Percentiles rank a stretch among this genome's conserved stretches.
Evolutionary conservation across 1,284 basidiomycete genomes (phyloP).

Genomic region (Heliocybe sulcata): DNA sequence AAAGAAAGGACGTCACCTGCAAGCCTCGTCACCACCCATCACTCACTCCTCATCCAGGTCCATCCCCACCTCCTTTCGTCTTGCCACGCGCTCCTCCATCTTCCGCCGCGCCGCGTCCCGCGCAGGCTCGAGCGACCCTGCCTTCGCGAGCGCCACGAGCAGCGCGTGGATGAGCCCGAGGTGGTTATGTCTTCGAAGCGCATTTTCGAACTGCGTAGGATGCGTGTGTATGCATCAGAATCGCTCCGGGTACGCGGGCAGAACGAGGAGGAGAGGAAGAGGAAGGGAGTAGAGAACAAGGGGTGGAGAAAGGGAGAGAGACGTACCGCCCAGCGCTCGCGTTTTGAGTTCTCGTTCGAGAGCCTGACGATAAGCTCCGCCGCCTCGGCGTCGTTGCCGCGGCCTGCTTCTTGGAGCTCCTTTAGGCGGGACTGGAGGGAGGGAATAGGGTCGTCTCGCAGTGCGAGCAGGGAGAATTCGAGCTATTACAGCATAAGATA

Average conservation of each 20-base stretch:
- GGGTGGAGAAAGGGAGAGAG: constrained; percentile 1
- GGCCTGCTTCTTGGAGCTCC: constrained; percentile 31
- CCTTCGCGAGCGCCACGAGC: constrained; percentile 60
- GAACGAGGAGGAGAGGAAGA: too few relatives aligned
- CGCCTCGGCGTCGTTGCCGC: constrained; percentile 35
- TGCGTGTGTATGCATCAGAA: too few relatives aligned
- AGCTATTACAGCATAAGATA: constrained; percentile 38
- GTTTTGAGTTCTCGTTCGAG: constrained; percentile 71
- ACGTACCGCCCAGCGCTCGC: constrained; percentile 75
- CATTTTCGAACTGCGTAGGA: constrained; percentile 66
- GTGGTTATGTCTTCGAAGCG: constrained; percentile 76
- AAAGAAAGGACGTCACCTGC: not conserved
- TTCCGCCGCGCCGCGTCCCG: constrained; percentile 22
- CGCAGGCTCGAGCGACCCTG: constrained; percentile 33
- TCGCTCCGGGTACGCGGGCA: too few relatives aligned
- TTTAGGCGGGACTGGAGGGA: constrained; percentile 52
- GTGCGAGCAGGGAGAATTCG: constrained; percentile 85
- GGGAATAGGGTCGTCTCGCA: constrained; percentile 76
- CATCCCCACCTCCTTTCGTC: constrained; percentile 1
- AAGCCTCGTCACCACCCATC: not conserved
- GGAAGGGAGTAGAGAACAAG: too few relatives aligned
- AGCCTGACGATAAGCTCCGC: constrained; percentile 55
- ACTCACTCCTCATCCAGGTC: not conserved
- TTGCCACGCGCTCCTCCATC: constrained; percentile 21
- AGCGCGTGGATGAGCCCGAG: constrained; percentile 72